Evolutionary conservation across 1,284 basidiomycete genomes (phyloP), one percentile per base, ranked within the genome.

Genomic region (Ganoderma boninense): DNA sequence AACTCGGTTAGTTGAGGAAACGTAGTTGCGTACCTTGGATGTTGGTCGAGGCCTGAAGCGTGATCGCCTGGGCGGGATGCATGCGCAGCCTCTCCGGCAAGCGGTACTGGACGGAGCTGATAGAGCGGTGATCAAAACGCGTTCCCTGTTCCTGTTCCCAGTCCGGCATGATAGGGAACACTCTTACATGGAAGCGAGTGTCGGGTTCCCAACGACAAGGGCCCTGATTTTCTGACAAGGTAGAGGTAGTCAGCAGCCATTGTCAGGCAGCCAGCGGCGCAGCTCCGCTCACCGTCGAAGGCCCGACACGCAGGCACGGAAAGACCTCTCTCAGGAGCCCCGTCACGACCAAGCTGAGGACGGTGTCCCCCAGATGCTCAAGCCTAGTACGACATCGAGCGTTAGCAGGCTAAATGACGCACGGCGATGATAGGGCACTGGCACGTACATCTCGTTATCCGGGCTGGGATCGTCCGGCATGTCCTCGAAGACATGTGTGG

Each of bases 401-500:
- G 35, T 57, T 16, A 40, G 54, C 23, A 5, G 13, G 7, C n/a
- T 38, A 23, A 18, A 14, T 7, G 4, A 38, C 20, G 29, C 38
- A 26, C 3, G 46, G 46, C 7, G 10, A 8, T 29, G 49, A 26
- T 49, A 29, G 32, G 54, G 16, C 16, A 18, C n/a, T 3, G n/a
- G 61, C 16, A 80, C 83, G 74, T 69, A 93, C 92, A 88, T 90
- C 81, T 94, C 92, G 73, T 94, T 93, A 76, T 94, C 92, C 13
- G 91, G 92, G 66, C 90, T 90, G 4, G 86, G 89, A 78, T 94
- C 92, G 66, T 87, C 83, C 0, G 84, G 86, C 42, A 82, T 84
- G 79, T 94, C 93, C 77, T 94, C 93, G 73, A 94, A 94, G 38
- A 92, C 81, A 73, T 92, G 88, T 11, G 87, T 89, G 0, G 92